These are phyloP conservation scores for Sungouiella blattae DNA, from an alignment of 805 yeast species.

Conservation along the genomic window DNA sequence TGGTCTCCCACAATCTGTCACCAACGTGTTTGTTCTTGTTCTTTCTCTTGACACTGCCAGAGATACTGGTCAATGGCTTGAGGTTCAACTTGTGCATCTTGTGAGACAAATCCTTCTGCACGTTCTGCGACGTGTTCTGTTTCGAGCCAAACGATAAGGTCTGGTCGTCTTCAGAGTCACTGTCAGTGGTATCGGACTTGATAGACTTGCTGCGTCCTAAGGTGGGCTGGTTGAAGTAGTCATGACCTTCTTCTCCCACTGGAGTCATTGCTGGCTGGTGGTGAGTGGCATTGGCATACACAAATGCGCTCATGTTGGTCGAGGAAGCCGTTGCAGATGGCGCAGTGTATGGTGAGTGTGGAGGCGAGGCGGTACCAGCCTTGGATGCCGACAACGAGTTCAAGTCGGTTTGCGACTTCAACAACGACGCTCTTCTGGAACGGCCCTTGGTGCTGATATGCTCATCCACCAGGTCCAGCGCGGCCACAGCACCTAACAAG, in stretches of 20 bases:
- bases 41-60: slow-evolving; percentile 16
- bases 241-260: slow-evolving; percentile 30
- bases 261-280: slow-evolving; percentile 36
- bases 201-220: slow-evolving; percentile 8
- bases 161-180: slow-evolving; percentile 44
- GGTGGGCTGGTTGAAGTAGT: slow-evolving; percentile 36
- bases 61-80: slow-evolving; percentile 35
- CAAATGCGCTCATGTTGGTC: slow-evolving; percentile 53
- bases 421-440: slow-evolving; percentile 32
- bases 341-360: slow-evolving; percentile 71
- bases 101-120: slow-evolving; percentile 50
- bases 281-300: slow-evolving; percentile 32
- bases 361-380: slow-evolving; percentile 16
- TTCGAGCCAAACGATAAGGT: slow-evolving; percentile 60
- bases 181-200: slow-evolving; percentile 18
- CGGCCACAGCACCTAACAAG: slow-evolving; percentile 90
- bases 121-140: slow-evolving; percentile 31
- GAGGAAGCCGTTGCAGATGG: slow-evolving; percentile 74
- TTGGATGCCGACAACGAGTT: slow-evolving; percentile 8
- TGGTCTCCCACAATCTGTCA: slow-evolving; percentile 76
- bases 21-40: slow-evolving; percentile 40
- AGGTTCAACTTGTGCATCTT: slow-evolving; percentile 32
- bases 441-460: slow-evolving; percentile 31
- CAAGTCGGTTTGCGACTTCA: slow-evolving; percentile 32
- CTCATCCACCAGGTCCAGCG: slow-evolving; percentile 53